These are phyloP conservation scores for Spathaspora sp. DNA, from an alignment of 1,139 yeast species.

Conservation along the genomic window DNA sequence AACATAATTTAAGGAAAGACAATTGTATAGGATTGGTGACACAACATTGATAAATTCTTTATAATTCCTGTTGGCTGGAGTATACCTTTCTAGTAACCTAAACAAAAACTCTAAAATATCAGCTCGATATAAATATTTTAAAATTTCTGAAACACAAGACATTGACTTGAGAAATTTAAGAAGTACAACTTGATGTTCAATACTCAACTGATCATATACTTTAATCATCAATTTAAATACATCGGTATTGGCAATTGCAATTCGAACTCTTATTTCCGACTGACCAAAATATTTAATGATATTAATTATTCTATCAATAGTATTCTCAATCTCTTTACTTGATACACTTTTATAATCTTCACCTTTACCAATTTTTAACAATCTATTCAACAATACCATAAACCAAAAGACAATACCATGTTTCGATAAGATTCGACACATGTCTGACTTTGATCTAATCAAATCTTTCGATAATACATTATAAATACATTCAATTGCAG, in stretches of 20 bases:
- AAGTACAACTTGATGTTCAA: constrained; percentile 34
- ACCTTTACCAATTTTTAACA: constrained; percentile 13
- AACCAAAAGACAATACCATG: constrained; percentile 53
- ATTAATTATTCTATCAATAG: constrained; percentile 36
- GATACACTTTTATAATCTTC: constrained; percentile 13
- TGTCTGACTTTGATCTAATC: constrained; percentile 49
- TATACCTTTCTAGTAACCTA: constrained; percentile 26
- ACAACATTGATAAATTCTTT: constrained; percentile 44
- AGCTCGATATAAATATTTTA: constrained; percentile 37
- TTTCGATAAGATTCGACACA: constrained; percentile 53
- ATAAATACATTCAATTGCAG: constrained; percentile 48
- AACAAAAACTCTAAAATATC: constrained; percentile 45
- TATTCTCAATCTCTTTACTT: constrained; percentile 24
- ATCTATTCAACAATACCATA: constrained; percentile 40
- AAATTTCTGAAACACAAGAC: constrained; percentile 38
- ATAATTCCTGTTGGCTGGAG: constrained; percentile 28
- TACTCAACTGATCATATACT: constrained; percentile 31
- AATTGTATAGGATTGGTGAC: constrained; percentile 50
- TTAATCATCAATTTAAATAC: constrained; percentile 46
- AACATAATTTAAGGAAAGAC: constrained; percentile 56
- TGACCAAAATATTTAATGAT: constrained; percentile 43
- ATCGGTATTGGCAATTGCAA: constrained; percentile 41
- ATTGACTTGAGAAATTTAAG: constrained; percentile 45
- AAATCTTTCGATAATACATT: constrained; percentile 43
- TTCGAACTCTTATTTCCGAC: constrained; percentile 44